A percentile compares a stretch with the other conserved stretches of the same genome.
Evolutionary conservation across 1,284 basidiomycete species (phyloP).

Genomic region (Ganoderma leucocontextum): DNA sequence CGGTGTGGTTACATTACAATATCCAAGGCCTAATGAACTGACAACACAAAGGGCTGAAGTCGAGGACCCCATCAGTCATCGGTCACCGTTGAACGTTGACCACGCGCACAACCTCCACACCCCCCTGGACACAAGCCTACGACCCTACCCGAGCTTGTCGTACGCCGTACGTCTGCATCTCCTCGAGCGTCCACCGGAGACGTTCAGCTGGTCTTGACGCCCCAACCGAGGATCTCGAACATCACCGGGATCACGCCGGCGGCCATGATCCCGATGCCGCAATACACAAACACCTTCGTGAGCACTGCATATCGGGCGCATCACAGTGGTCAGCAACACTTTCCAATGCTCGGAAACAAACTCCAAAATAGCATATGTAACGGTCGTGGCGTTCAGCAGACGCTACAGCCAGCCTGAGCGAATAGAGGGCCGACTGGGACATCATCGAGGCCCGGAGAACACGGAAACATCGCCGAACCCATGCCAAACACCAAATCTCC

Average conservation of each 20-base stretch:
- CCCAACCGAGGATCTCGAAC: conserved; percentile 78
- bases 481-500: conserved; percentile 12
- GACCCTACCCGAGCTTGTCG: not conserved
- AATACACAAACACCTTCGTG: conserved; percentile 92
- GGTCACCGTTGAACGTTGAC: not conserved
- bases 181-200: not conserved
- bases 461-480: not conserved
- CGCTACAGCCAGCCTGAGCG: too few species aligned
- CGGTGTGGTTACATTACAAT: not conserved
- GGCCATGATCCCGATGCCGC: conserved; percentile 81
- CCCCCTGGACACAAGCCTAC: not conserved
- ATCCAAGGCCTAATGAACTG: not conserved
- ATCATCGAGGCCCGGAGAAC: too few species aligned
- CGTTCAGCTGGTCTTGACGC: conserved; percentile 47
- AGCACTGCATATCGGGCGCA: conserved; percentile 60
- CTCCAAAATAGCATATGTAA: not conserved
- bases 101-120: not conserved
- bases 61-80: not conserved
- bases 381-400: too few species aligned
- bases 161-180: not conserved
- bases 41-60: not conserved
- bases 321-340: not conserved
- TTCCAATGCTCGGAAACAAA: not conserved
- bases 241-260: conserved; percentile 67
- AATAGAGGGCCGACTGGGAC: too few species aligned